Evolutionary conservation across 2,329 filamentous ascomycete genomes (phyloP).

Genomic region (Rosellinia necatrix): DNA sequence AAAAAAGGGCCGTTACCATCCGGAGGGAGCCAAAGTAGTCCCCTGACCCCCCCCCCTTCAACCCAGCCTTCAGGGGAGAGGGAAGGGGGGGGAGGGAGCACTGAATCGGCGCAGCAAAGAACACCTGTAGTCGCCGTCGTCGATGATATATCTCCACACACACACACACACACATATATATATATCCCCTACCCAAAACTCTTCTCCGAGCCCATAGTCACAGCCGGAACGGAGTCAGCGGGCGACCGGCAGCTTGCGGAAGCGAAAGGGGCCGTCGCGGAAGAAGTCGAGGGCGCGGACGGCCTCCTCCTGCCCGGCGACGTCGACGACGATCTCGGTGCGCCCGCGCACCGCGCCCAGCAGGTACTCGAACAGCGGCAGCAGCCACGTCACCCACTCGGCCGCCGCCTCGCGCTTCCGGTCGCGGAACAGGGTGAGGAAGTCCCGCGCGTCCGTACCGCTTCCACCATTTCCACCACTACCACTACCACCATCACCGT

Average conservation of each 20-base stretch:
- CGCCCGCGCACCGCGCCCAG: conserved; percentile 7
- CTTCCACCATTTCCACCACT: no score
- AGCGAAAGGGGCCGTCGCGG: conserved; percentile 14
- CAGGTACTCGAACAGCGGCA: conserved; percentile 19
- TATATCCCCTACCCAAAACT: no score
- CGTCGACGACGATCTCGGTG: conserved; percentile 17
- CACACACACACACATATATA: no score
- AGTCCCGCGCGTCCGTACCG: neutral
- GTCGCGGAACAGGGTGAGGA: neutral
- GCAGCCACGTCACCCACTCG: conserved; percentile 14
- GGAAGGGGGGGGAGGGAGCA: no score
- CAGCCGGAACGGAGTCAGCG: conserved; percentile 7
- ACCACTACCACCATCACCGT: no score
- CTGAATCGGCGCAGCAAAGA: no score
- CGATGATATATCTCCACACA: conserved; percentile 11
- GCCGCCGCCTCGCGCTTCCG: conserved; percentile 8
- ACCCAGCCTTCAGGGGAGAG: no score
- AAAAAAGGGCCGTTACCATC: no score
- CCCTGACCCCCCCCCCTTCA: no score
- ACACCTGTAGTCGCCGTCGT: conserved; percentile 9
- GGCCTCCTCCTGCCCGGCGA: conserved; percentile 11
- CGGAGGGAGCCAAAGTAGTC: no score
- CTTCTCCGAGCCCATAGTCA: no score
- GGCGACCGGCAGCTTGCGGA: conserved; percentile 4
- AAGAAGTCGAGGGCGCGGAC: conserved; percentile 14